These are phyloP conservation scores for Coemansia sp. DNA, from an alignment of 192 early-diverging fungal genomes.

Conservation along the genomic window DNA sequence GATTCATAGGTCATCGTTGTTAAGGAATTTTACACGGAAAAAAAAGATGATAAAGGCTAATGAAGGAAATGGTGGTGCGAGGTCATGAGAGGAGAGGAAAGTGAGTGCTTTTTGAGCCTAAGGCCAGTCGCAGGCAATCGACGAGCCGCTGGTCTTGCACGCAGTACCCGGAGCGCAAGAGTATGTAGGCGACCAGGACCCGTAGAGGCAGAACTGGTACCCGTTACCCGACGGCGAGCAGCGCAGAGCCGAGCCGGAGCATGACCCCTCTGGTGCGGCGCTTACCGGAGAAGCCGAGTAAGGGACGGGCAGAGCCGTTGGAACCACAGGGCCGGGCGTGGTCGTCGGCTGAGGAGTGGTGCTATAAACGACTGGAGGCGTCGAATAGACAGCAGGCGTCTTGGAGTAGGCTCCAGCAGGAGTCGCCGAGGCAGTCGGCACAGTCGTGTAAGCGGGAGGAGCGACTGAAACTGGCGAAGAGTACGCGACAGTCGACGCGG, in stretches of 20 bases:
- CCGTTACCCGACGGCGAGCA: slow-evolving; percentile 9
- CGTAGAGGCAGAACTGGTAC: slow-evolving; percentile 26
- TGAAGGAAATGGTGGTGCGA: background rate
- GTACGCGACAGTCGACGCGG: background rate
- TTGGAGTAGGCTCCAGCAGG: background rate
- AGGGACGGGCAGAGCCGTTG: background rate
- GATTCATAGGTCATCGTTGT: slow-evolving; percentile 2
- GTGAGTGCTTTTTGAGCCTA: background rate
- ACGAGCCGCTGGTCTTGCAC: slow-evolving; percentile 17
- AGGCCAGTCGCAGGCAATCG: slow-evolving; percentile 27
- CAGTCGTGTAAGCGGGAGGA: background rate
- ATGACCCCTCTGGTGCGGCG: background rate
- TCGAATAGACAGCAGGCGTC: background rate
- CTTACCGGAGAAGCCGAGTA: background rate
- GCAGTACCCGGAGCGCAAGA: slow-evolving; percentile 18
- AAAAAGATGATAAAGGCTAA: background rate
- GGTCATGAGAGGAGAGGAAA: background rate
- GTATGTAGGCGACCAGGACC: slow-evolving; percentile 11
- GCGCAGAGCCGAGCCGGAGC: slow-evolving; percentile 11
- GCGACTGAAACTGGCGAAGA: background rate
- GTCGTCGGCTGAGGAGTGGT: background rate
- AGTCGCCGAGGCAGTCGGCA: background rate
- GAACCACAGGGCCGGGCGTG: background rate
- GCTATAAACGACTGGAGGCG: background rate
- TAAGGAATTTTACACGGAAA: slow-evolving; percentile 5